Conservation (phyloP, 1,139 yeast species). For the Zygoascus sp. region DNA sequence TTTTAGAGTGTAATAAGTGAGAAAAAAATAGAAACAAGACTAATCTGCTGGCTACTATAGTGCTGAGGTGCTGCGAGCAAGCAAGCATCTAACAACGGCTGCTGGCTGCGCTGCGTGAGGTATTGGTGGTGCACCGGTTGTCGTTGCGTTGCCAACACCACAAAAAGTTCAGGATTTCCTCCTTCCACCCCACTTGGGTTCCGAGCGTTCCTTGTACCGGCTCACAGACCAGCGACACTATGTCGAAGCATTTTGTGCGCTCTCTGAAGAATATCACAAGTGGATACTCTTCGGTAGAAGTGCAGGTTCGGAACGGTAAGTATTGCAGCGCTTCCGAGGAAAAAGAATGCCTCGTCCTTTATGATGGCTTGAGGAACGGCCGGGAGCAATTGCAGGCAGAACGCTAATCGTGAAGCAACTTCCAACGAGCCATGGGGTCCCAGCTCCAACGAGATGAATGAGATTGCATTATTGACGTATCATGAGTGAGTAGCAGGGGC, state of each 20-base stretch:
- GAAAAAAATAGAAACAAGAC: too few relatives aligned
- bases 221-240: neutral
- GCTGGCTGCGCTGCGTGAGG: too few relatives aligned
- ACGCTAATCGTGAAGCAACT: conserved; percentile 46
- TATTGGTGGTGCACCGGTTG: too few relatives aligned
- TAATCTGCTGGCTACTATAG: too few relatives aligned
- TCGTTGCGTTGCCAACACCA: too few relatives aligned
- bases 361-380: neutral
- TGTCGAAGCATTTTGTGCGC: conserved; percentile 61
- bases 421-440: conserved; percentile 89
- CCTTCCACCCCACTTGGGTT: neutral
- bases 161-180: too few relatives aligned
- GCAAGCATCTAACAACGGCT: too few relatives aligned
- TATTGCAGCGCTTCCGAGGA: neutral
- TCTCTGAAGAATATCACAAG: conserved; percentile 86
- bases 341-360: too few relatives aligned
- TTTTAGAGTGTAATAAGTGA: too few relatives aligned
- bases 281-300: conserved; percentile 83
- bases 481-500: conserved; percentile 39
- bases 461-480: conserved; percentile 70
- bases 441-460: conserved; percentile 75
- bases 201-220: neutral
- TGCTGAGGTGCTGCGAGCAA: too few relatives aligned
- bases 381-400: neutral
- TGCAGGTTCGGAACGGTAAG: conserved; percentile 64